Conservation (phyloP, 805 yeast genomes). For the Saccharomycopsis sp. region DNA sequence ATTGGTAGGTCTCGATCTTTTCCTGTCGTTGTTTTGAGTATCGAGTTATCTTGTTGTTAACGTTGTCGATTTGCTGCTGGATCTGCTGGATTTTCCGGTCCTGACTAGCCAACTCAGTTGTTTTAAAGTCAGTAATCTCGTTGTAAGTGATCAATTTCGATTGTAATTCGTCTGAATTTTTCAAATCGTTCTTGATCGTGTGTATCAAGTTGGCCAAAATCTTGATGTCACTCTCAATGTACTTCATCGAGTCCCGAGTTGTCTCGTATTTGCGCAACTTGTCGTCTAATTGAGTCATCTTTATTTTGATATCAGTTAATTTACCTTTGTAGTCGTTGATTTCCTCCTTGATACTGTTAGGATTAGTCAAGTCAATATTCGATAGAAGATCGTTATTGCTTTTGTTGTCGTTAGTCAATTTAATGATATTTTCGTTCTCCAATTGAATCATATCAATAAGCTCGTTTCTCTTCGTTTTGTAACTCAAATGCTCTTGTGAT, state of each 20-base stretch:
- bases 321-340: slow-evolving; percentile 11
- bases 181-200: slow-evolving; percentile 16
- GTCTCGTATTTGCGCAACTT: slow-evolving; percentile 13
- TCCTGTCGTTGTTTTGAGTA: slow-evolving; percentile 33
- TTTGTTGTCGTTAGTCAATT: slow-evolving; percentile 10
- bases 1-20: slow-evolving; percentile 30
- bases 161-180: slow-evolving; percentile 12
- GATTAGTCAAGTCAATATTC: slow-evolving; percentile 17
- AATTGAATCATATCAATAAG: slow-evolving; percentile 14
- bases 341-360: slow-evolving; percentile 17
- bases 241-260: slow-evolving; percentile 15
- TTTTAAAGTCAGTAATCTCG: slow-evolving; percentile 18
- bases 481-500: slow-evolving; percentile 19
- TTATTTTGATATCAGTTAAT: slow-evolving; percentile 10
- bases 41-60: slow-evolving; percentile 36
- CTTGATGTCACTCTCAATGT: slow-evolving; percentile 12
- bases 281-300: slow-evolving; percentile 15
- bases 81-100: slow-evolving; percentile 35
- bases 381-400: slow-evolving; percentile 6
- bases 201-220: slow-evolving; percentile 12
- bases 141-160: slow-evolving; percentile 11
- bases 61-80: slow-evolving; percentile 34
- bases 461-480: slow-evolving; percentile 14
- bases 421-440: slow-evolving; percentile 17
- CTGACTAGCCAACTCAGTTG: slow-evolving; percentile 20